Evolutionary conservation across 306 rosid genomes (phyloP), one percentile per base, ranked within the genome.

Genomic region (Purshia tridentata): DNA sequence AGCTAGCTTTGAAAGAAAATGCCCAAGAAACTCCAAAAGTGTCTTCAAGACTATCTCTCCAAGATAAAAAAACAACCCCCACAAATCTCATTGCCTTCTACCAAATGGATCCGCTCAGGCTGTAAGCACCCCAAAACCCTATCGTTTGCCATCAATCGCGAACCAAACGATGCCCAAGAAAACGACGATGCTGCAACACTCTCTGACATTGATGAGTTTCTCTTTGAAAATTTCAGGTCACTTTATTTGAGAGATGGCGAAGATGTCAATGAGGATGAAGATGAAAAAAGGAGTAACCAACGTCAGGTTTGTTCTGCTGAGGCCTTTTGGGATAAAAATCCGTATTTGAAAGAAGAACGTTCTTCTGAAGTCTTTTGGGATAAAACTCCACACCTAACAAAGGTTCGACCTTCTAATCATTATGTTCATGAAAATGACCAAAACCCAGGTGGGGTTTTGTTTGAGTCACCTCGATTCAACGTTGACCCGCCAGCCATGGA

Each of bases 141-240:
- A 10, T 93, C 98, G 0, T 57, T 90, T 4, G 83, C 86, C 42
- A 4, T 87, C 0, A 84, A 82, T 51, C 50, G 72, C 20, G 65
- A 54, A 49, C 62, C 63, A 60, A 70, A 57, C 6, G 65, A 67
- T 7, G 69, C 56, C 20, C 23, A 44, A 3, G 50, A 35, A 23
- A 74, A 52, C 3, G 29, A 75, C 9, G 89, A 83, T 12, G 88
- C 87, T 9, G 98, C 93, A 11, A 81, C 92, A 2, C 81, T 93
- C 18, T 83, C 87, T 0, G 97, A 90, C 22, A 46, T 90, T 13
- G 97, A 93, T 16, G 88, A 84, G 0, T 90, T 93, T 18, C 89
- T 93, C 70, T 50, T 84, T 0, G 97, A 93, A 78, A 93, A 93
- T 67, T 93, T 90, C 85, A 85, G 84, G 78, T 87, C 96, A 5